Base-by-base conservation (phyloP, 495 filamentous ascomycete species). In the Penicillium paradoxum region DNA sequence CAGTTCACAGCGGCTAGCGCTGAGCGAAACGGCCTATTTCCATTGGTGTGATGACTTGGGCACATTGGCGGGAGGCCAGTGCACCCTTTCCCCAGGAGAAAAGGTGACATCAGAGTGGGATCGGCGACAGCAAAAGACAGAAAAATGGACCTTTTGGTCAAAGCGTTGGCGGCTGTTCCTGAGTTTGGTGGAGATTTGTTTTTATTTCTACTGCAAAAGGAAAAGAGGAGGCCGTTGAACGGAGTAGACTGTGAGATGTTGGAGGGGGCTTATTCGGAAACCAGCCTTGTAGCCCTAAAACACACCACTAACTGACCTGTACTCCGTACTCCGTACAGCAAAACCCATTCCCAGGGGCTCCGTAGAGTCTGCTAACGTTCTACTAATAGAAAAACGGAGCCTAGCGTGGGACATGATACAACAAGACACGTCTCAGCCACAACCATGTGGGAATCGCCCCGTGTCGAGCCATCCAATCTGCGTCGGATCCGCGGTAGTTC, bases 331-430 rank as follows among this genome's bases (percentile, higher is more conserved):
- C 29, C 29, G 9, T 32, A 32, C 25, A 27, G 25, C 24, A 47
- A 10, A 43, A 30, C 14, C 15, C 29, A 17, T 22, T 33, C 34
- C 52, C 36, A 51, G 56, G 56, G 56, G 53, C 36, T 41, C n/a
- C 27, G 30, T 48, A 43, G 21, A 43, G 40, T 22, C 15, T 38
- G 45, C 9, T 6, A 30, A 24, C 51, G 55, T 64, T 59, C 62
- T 62, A 62, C 62, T 62, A 65, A 62, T 65, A 65, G 59, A 51
- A 64, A 54, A 56, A 59, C 59, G 62, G 62, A 57, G 59, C 47
- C 62, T 62, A 65, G 62, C 53, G 59, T 33, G 53, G 21, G 17
- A 52, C 41, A 49, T 59, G 59, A 65, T 62, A 62, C 58, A 59
- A 45, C 49, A 52, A 62, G 45, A 53, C 50, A 56, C 56, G 62